Conservation (phyloP, 2,329 filamentous ascomycete species). For the Neofusicoccum sp. region DNA sequence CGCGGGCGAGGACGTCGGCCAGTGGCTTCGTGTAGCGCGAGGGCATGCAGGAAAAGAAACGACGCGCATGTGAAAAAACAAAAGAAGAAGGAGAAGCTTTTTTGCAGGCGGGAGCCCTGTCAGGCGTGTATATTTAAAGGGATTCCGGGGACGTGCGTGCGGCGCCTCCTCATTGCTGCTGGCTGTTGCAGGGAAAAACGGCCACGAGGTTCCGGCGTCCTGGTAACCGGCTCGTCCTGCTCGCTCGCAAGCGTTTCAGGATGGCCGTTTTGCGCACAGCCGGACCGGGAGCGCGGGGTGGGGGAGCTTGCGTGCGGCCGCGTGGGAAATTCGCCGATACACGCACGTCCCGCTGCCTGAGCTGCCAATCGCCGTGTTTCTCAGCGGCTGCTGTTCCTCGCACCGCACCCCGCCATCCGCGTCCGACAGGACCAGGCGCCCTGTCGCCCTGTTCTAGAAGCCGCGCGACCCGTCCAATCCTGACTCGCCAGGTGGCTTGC, state of each 20-base stretch:
- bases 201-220: background rate
- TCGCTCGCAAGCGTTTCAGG: background rate
- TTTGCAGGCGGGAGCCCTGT: too few species aligned
- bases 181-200: too few species aligned
- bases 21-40: too few species aligned
- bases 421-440: too few species aligned
- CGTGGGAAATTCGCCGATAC: slow-evolving; percentile 9
- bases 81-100: background rate
- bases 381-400: background rate
- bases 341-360: background rate
- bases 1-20: too few species aligned
- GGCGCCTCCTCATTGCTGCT: too few species aligned
- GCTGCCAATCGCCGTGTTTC: background rate
- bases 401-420: background rate
- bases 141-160: too few species aligned
- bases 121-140: too few species aligned
- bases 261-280: background rate
- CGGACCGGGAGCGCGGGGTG: background rate
- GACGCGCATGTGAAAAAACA: background rate
- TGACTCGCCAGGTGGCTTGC: slow-evolving; percentile 3
- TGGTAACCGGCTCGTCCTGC: background rate
- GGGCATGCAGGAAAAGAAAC: too few species aligned
- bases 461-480: background rate
- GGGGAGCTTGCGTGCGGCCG: background rate
- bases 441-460: background rate